Evolutionary conservation across 208 protist genomes (phyloP), one percentile per base, ranked within the genome.

Genomic region (Trypanosoma scelopori): DNA sequence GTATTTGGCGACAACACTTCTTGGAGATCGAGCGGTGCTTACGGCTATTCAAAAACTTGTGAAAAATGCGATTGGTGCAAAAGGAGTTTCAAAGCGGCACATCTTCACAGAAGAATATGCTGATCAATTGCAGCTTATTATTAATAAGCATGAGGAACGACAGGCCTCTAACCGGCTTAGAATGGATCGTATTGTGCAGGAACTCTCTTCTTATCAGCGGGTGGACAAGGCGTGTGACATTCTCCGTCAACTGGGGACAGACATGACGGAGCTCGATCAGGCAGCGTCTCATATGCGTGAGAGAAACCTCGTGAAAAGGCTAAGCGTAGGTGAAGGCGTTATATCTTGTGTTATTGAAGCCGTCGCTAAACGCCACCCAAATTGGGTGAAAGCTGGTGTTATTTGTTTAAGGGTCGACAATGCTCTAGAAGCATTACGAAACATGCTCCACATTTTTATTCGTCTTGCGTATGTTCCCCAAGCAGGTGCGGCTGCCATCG

Each of bases 401-500:
- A 69, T 94, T 28, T 66, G 71, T 3, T 12, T 57, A 6, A 37
- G 7, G 20, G 27, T 58, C 18, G 41, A 37, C 35, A 49, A 52
- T 11, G 28, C 56, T 9, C 11, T 74, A 35, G 56, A 64, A 3
- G 66, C 55, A 43, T 56, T 95, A 41, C 59, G 72, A 27, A 64
- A 66, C 52, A 79, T 90, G 78, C 50, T 91, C 13, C 84, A 85
- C 57, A 82, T 95, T 56, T 95, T 85, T 68, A 78, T 95, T 35
- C 85, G 89, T 16, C 80, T 95, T 27, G 55, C 82, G 11, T 93
- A 95, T 71, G 76, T 93, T 30, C 89, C 89, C 1, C 86, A 95
- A 66, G 78, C 86, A 22, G 89, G 79, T 12, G 82, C 80, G 16
- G 89, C 89, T 42, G 68, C 75, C 22, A 90, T 95, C 43, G 89